Base-by-base conservation (phyloP, 176 grass and related monocot species). In the Triticum dicoccoides region DNA sequence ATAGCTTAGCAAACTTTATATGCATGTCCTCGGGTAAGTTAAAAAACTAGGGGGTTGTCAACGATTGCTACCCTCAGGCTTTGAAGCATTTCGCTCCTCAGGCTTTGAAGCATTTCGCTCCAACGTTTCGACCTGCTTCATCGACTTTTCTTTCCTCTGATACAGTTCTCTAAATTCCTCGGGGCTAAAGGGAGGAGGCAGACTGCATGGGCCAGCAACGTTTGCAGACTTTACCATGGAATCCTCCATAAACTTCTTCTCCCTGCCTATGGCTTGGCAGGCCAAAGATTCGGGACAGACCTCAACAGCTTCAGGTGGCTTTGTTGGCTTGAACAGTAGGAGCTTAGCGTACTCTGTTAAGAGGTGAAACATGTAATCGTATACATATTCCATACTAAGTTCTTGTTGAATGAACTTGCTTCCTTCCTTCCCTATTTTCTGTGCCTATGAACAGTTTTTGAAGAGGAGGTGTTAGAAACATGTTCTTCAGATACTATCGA, bases 291-390 rank as follows among this genome's bases (percentile, higher is more conserved):
- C 92, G 0, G 92, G 20, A 82, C 97, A 94, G 27, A 96, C 64
- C 82, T 99, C 94, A 65, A 89, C 71, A 21, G 93, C 90, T 65
- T 90, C 78, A 72, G 85, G 70, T n/a, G 94, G 90, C 77, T 85
- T 76, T 8, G 87, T 94, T 44, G 92, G 94, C 56, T 94, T 96
- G 87, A 94, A 96, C 39, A 84, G 86, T 82, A 99, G 88, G 51
- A 99, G 97, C 90, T 94, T 96, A 44, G 92, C 84, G 51, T 96
- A 99, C 79, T 99, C 97, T 21, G 75, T 92, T 75, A 99, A 74
- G 11, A 99, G 89, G 87, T 96, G 97, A 80, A 99, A 89, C 97
- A 99, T 99, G 83, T 99, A 99, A 54, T 99, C 94, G 3, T 99
- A 99, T 34, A 98, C 85, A 58, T 88, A 91, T 30, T 84, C 88